Base-by-base conservation (phyloP, 2,329 filamentous ascomycete genomes). In the Penicillium sp. region DNA sequence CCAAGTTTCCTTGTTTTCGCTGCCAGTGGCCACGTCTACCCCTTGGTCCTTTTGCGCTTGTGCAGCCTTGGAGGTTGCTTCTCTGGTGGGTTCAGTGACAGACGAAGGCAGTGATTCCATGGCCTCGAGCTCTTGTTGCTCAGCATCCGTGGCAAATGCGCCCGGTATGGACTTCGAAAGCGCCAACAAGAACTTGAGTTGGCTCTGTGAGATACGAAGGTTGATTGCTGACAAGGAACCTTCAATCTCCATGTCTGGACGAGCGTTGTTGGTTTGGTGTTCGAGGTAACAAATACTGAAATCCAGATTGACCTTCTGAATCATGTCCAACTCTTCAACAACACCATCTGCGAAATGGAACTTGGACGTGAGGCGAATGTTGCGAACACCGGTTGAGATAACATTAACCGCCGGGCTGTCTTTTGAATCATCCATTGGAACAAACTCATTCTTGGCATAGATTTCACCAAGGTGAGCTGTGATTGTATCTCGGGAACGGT, bases 391-490 rank as follows among this genome's bases (percentile, higher is more conserved):
- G 16, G 92, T 88, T 2, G 90, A 89, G 14, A 99, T 83, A 70
- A 95, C 92, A 81, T 96, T 99, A 28, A 91, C 91, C 55, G 90
- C 87, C 3, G 88, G 84, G 0, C 89, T 83, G 26, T 86, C 77
- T 63, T 89, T 80, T 0, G 86, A 87, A 55, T 96, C 91, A 59
- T 95, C 89, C 3, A 97, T 77, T 0, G 90, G 89, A 0, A 88
- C 85, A 68, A 99, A 99, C 60, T 88, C 90, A 72, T 99, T 99
- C 73, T 92, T 92, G 0, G 91, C 92, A 69, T 97, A 99, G 21
- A 99, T 97, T 71, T 99, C 95, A 75, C 94, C 94, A 2, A 99
- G 79, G 66, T 97, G 95, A 0, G 93, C 94, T 0, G 92, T 97
- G 52, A 99, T 78, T 6, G 92, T 82, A 71, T 99, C 94, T 50